Percentiles rank a stretch among this genome's conserved stretches.
These are phyloP conservation scores for Acer saccharum DNA, from an alignment of 345 rosid species.

Conservation along the genomic window DNA sequence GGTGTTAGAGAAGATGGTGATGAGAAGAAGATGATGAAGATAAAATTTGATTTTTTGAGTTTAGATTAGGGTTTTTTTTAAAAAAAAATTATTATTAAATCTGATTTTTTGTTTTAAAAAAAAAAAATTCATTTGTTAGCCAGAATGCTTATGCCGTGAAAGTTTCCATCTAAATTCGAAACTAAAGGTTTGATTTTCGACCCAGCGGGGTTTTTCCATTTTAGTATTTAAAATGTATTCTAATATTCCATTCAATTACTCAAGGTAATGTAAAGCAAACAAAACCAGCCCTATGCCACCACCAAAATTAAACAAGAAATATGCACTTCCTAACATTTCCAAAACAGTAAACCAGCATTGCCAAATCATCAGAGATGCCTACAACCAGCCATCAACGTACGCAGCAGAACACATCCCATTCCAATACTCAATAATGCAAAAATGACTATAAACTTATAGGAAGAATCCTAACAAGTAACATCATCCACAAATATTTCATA, in stretches of 20 bases:
- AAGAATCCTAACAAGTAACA: neutral
- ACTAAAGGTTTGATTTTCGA: no score
- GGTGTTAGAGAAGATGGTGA: no score
- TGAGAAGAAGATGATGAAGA: no score
- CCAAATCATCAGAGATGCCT: neutral
- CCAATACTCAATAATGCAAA: neutral
- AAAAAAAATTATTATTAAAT: no score
- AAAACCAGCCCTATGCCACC: neutral
- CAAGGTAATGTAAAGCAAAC: neutral
- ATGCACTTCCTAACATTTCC: neutral
- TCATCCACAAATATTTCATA: neutral
- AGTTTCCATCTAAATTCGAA: no score
- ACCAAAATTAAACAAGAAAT: neutral
- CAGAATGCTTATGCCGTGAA: no score
- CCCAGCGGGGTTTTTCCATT: no score
- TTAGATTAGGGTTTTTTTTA: no score
- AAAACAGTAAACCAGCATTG: neutral
- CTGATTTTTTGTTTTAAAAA: no score
- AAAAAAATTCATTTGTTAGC: no score
- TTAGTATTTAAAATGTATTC: neutral
- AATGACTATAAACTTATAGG: neutral
- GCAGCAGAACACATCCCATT: neutral
- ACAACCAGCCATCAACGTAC: neutral
- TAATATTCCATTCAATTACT: neutral
- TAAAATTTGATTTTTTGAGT: no score